Conservation (phyloP, 2,329 filamentous ascomycete species). For the Cladophialophora exuberans region DNA sequence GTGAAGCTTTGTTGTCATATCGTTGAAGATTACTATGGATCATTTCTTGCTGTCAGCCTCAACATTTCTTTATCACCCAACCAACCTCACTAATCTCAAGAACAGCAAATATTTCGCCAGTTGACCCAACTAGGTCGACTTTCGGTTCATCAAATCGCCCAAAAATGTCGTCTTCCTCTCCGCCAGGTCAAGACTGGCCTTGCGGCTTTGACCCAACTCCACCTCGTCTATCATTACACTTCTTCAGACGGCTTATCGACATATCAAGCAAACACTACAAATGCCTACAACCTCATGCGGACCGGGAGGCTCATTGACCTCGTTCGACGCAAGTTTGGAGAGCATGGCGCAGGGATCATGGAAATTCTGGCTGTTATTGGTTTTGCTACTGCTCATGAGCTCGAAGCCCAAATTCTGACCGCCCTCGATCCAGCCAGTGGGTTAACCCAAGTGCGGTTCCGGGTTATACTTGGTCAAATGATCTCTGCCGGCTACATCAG, state of each 20-base stretch:
- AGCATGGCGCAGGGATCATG: conserved; percentile 73
- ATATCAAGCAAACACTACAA: conserved; percentile 82
- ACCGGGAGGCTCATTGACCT: conserved; percentile 79
- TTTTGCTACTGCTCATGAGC: conserved; percentile 63
- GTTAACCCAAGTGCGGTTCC: conserved; percentile 10
- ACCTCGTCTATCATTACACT: conserved; percentile 76
- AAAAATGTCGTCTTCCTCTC: conserved; percentile 72
- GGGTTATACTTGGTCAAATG: conserved; percentile 10
- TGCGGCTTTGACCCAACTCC: conserved; percentile 83
- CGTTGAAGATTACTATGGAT: conserved; percentile 86
- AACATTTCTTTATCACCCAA: not conserved
- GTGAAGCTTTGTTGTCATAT: conserved; percentile 89
- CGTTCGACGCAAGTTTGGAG: conserved; percentile 73
- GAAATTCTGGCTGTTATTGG: conserved; percentile 76
- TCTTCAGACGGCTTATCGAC: conserved; percentile 67
- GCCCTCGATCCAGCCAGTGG: not conserved
- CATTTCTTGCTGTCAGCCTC: conserved; percentile 80
- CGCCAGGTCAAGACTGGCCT: conserved; percentile 80
- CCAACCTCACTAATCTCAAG: conserved; percentile 10
- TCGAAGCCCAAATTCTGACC: conserved; percentile 38
- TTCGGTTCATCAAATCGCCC: conserved; percentile 68
- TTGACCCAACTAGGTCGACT: conserved; percentile 80
- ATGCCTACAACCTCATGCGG: conserved; percentile 81
- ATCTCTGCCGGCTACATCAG: conserved; percentile 23
- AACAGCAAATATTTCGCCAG: conserved; percentile 79